Evolutionary conservation across 768 basidiomycete species (phyloP).

Genomic region (Rhodosporidiobolus sp.): DNA sequence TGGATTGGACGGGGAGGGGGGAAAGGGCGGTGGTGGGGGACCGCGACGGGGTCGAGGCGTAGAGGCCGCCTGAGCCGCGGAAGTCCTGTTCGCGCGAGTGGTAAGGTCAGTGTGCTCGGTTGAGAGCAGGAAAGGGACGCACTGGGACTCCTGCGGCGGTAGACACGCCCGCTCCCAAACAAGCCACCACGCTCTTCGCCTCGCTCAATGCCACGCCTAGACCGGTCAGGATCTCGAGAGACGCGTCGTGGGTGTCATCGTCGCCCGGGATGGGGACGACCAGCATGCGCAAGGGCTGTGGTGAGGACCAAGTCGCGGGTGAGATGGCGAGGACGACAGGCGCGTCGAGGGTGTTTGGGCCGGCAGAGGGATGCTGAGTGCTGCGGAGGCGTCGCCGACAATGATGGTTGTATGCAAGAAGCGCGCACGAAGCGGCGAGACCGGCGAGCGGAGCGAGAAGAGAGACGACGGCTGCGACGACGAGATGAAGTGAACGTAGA

Average conservation of each 20-base stretch:
- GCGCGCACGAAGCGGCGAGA: no score
- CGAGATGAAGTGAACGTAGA: no score
- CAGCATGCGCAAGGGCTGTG: background rate
- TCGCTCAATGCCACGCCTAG: slow-evolving; percentile 76
- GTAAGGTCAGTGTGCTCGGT: background rate
- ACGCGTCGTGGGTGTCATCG: background rate
- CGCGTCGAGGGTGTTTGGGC: background rate
- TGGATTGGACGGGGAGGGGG: slow-evolving; percentile 82
- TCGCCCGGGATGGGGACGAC: background rate
- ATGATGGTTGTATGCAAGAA: no score
- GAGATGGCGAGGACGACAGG: background rate
- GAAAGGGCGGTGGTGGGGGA: slow-evolving; percentile 60
- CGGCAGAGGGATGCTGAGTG: background rate
- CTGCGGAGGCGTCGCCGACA: background rate
- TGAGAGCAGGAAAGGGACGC: slow-evolving; percentile 46
- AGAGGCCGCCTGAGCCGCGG: slow-evolving; percentile 85
- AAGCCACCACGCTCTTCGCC: slow-evolving; percentile 79
- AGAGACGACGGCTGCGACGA: no score
- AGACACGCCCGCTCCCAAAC: slow-evolving; percentile 92
- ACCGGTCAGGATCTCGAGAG: slow-evolving; percentile 47
- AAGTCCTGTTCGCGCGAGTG: slow-evolving; percentile 66
- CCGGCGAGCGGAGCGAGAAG: no score
- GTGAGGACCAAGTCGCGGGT: background rate
- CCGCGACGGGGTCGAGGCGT: slow-evolving; percentile 75
- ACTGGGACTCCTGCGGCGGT: slow-evolving; percentile 96